Conservation (phyloP, 805 yeast genomes). For the Zygosaccharomyces siamensis region DNA sequence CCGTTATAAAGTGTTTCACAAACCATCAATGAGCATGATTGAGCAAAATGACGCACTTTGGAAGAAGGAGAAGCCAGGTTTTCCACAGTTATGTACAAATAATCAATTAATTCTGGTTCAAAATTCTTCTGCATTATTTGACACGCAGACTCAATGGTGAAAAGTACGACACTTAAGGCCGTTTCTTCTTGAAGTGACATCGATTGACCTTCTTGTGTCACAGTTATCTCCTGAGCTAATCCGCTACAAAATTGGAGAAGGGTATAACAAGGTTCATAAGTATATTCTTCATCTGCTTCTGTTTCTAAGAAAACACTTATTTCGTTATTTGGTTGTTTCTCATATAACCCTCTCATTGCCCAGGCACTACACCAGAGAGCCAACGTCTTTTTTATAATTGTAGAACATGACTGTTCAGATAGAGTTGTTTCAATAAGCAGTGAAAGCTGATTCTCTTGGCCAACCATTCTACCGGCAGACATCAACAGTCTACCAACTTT, state of each 20-base stretch:
- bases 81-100: constrained; percentile 67
- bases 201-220: constrained; percentile 11
- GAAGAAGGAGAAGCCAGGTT: constrained; percentile 56
- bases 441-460: constrained; percentile 5
- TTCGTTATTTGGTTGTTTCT: constrained; percentile 20
- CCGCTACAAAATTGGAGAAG: constrained; percentile 41
- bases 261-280: constrained; percentile 26
- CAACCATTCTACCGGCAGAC: constrained; percentile 1
- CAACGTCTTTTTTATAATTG: constrained; percentile 12
- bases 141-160: constrained; percentile 17
- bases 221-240: constrained; percentile 37
- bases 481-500: constrained; percentile 5
- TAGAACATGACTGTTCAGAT: constrained; percentile 13
- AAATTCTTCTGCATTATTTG: constrained; percentile 36
- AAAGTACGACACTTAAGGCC: constrained; percentile 18
- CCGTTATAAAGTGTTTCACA: constrained; percentile 50
- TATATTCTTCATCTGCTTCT: constrained; percentile 6
- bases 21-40: constrained; percentile 46
- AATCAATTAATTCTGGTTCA: constrained; percentile 58
- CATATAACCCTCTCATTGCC: constrained; percentile 27
- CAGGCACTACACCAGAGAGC: constrained; percentile 40
- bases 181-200: constrained; percentile 24
- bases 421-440: constrained; percentile 21
- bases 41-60: constrained; percentile 47
- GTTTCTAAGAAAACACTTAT: constrained; percentile 11